phyloP scores from a whole-genome alignment of 1,139 yeast genomes.

The Meyerozyma sp. region DNA sequence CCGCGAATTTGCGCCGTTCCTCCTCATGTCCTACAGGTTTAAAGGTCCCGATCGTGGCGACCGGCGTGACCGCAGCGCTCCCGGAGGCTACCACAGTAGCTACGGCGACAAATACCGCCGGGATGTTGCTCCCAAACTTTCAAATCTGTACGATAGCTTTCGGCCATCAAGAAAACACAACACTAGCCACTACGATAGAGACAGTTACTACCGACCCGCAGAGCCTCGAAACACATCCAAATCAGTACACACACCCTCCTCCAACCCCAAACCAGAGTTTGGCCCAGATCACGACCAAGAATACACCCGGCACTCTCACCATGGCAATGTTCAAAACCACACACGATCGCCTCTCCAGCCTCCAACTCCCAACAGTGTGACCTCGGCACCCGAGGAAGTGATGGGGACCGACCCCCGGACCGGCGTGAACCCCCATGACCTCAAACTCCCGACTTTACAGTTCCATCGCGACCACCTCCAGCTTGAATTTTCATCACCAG shows the following conservation, averaged over 20 bases:
- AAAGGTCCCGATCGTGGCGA: background rate
- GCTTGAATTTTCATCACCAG: conserved; percentile 9
- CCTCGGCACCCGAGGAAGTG: background rate
- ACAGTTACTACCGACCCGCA: background rate
- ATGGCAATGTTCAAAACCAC: background rate
- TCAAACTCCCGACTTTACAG: conserved; percentile 23
- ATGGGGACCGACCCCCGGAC: conserved; percentile 28
- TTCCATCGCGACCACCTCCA: conserved; percentile 25
- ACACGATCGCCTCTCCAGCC: background rate
- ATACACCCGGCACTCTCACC: background rate
- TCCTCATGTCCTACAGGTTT: background rate
- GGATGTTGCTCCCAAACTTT: background rate
- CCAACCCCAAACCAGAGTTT: background rate
- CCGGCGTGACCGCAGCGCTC: background rate
- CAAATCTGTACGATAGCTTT: background rate
- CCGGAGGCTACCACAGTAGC: background rate
- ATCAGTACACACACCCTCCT: background rate
- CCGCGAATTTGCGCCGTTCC: background rate
- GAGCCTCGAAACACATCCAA: background rate
- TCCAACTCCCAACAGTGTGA: background rate
- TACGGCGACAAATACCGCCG: background rate
- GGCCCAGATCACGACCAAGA: background rate
- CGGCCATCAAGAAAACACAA: background rate
- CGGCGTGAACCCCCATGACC: conserved; percentile 30
- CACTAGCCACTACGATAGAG: background rate